Evolutionary conservation across 2,329 filamentous ascomycete species (phyloP), one percentile per base, ranked within the genome.

Genomic region (Aspergillus brasiliensis): DNA sequence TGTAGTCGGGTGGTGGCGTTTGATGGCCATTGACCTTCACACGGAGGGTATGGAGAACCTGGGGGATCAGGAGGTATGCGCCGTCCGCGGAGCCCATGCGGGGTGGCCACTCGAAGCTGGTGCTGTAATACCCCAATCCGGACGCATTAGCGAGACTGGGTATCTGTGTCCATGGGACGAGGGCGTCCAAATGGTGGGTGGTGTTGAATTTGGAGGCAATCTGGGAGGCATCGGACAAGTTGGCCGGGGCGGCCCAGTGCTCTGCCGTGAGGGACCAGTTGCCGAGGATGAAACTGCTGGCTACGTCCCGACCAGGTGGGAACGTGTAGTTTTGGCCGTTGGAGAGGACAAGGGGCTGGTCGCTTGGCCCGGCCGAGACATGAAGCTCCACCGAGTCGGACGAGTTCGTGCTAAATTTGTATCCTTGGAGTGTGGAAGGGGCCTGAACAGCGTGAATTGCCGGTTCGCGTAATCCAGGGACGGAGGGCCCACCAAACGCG

Each of bases 141-240:
- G 61, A 67, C 1, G 58, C 47, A 23, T 71, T 70, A 13, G 51
- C 49, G 23, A 67, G 47, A 3, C 44, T 53, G 3, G 58, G 53
- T 8, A 69, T 69, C 11, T 66, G 55, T 3, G 55, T 57, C 67
- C 65, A 70, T 2, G 64, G 65, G 3, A 65, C 19, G 3, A 70
- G 59, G 1, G 53, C 59, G 6, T 56, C 21, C 2, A 69, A 58
- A 0, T 61, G 51, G 47, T 69, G 65, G n/a, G 67, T 69, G 15
- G 66, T 65, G 34, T 69, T 70, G 10, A 56, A 60, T 25, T 65
- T 66, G 8, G 23, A 38, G 4, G 65, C 62, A 17, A 64, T 62
- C 8, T 57, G 59, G 3, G 59, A 51, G 1, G 57, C 65, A 44
- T 70, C 60, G 4, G 60, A 64, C 13, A 67, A 25, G 23, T 70